Conservation (phyloP, 768 basidiomycete genomes). For the Hebeloma cylindrosporum region DNA sequence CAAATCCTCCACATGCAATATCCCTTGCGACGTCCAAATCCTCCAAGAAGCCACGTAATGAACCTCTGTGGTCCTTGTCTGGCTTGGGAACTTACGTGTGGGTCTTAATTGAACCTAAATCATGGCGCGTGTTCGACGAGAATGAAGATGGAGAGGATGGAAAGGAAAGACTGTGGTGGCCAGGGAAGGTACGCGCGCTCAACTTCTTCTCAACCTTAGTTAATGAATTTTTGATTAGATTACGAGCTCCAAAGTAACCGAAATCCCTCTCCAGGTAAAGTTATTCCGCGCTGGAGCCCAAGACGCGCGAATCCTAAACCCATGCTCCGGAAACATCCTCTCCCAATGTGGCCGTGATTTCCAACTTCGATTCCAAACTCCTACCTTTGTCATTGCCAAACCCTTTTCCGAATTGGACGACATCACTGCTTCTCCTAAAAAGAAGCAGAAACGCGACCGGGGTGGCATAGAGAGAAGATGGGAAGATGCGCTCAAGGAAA, state of each 20-base stretch:
- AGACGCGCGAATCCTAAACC: constrained; percentile 32
- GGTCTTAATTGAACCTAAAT: constrained; percentile 47
- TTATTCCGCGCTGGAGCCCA: constrained; percentile 26
- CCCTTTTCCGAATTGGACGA: background rate
- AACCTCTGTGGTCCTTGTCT: background rate
- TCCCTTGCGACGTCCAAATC: background rate
- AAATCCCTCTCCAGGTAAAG: constrained; percentile 24
- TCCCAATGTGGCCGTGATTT: constrained; percentile 32
- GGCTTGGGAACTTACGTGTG: constrained; percentile 43
- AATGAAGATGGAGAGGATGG: constrained; percentile 20
- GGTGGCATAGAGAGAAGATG: constrained; percentile 39
- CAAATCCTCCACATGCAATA: background rate
- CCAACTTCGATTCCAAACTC: constrained; percentile 42
- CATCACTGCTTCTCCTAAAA: constrained; percentile 38
- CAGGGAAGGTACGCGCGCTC: constrained; percentile 51
- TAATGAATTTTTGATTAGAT: background rate
- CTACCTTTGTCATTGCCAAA: constrained; percentile 31
- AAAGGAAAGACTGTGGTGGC: constrained; percentile 62
- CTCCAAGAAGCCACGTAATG: background rate
- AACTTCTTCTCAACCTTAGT: constrained; percentile 5
- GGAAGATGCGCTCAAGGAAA: constrained; percentile 46
- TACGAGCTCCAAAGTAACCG: constrained; percentile 22
- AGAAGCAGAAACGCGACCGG: constrained; percentile 41
- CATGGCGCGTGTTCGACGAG: constrained; percentile 33
- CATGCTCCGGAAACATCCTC: constrained; percentile 42